These are phyloP conservation scores for Skeletonema marinoi DNA, from an alignment of 108 stramenopile genomes.

Conservation along the genomic window DNA sequence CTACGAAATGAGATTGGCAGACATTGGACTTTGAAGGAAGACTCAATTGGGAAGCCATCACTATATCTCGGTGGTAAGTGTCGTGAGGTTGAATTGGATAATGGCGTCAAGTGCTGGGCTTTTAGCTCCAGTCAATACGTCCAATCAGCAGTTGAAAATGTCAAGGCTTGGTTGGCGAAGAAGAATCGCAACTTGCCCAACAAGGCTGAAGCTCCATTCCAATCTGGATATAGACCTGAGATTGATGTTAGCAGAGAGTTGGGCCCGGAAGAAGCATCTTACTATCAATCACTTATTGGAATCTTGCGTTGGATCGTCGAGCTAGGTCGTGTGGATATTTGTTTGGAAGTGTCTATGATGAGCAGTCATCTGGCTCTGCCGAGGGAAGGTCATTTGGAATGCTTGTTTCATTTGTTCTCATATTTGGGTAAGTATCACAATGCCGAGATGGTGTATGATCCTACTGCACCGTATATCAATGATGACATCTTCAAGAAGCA, in stretches of 20 bases:
- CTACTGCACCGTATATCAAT: not conserved
- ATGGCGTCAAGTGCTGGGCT: conserved; percentile 45
- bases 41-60: conserved; percentile 42
- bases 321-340: conserved; percentile 40
- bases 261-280: not conserved
- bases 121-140: conserved; percentile 12
- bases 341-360: too few species aligned
- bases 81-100: conserved; percentile 24
- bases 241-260: conserved; percentile 28
- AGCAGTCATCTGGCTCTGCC: too few species aligned
- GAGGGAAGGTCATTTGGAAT: conserved; percentile 51
- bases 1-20: conserved; percentile 38
- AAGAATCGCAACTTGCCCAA: too few species aligned
- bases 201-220: not conserved
- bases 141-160: too few species aligned
- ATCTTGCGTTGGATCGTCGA: conserved; percentile 50
- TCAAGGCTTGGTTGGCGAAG: too few species aligned
- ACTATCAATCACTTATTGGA: conserved; percentile 40
- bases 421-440: conserved; percentile 52
- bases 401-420: conserved; percentile 52
- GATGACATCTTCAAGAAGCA: not conserved
- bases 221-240: conserved; percentile 26
- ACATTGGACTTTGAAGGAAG: conserved; percentile 43
- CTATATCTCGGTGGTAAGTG: conserved; percentile 54
- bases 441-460: conserved; percentile 52